Evolutionary conservation across 164 flowering plant species (phyloP).

Genomic region (Santalum album): DNA sequence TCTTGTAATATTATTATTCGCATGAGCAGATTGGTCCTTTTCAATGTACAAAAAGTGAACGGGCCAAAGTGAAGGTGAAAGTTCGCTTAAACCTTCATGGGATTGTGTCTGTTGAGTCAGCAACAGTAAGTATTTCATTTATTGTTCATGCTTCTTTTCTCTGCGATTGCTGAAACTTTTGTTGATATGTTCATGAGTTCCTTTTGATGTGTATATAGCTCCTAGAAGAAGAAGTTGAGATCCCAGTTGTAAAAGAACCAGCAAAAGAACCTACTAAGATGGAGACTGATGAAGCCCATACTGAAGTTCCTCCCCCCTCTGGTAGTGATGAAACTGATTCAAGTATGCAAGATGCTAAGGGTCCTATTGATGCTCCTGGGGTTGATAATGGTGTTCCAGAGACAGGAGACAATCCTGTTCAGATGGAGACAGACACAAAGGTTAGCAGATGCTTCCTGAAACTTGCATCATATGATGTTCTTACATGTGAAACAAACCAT

Average conservation of each 20-base stretch:
- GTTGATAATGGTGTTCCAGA: conserved; percentile 69
- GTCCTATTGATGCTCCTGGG: conserved; percentile 30
- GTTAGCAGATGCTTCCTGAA: conserved; percentile 16
- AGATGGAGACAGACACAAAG: conserved; percentile 86
- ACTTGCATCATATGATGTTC: no score
- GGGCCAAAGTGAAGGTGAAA: conserved; percentile 73
- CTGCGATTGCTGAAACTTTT: not conserved
- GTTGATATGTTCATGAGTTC: not conserved
- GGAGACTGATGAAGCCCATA: conserved; percentile 67
- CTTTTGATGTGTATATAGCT: conserved; percentile 27
- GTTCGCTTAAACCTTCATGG: conserved; percentile 81
- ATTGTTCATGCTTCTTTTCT: conserved; percentile 3
- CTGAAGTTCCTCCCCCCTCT: conserved; percentile 30
- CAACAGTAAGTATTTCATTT: conserved; percentile 51
- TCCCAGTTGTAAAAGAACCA: conserved; percentile 66
- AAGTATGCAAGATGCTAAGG: conserved; percentile 73
- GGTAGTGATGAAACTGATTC: conserved; percentile 41
- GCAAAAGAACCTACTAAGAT: conserved; percentile 49
- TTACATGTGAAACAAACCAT: no score
- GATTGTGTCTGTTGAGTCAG: conserved; percentile 76
- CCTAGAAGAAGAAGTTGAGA: conserved; percentile 71
- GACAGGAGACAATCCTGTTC: conserved; percentile 61
- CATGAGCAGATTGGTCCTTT: conserved; percentile 70
- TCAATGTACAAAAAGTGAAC: conserved; percentile 60
- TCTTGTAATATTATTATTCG: not conserved